Base-by-base conservation (phyloP, 2,329 filamentous ascomycete species). In the Cladosporium sp. region DNA sequence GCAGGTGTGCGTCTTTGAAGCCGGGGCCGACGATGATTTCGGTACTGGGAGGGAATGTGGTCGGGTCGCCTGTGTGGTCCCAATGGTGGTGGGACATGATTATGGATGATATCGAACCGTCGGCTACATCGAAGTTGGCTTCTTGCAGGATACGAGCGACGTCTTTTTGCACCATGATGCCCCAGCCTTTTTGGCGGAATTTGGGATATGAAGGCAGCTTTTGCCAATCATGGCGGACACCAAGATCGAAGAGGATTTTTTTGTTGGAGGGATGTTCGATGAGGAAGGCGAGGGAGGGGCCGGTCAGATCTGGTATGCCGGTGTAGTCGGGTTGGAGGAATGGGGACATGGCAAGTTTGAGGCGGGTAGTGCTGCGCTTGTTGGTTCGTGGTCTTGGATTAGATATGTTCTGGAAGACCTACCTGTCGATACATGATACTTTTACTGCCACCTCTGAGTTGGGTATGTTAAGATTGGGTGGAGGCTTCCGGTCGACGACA, bases 1-100 rank as follows among this genome's bases (percentile, higher is more conserved):
- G 75, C 5, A 67, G 52, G 45, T 73, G 68, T 0, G 59, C 58
- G 3, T 63, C 53, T 36, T 68, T 72, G 54, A 76, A 75, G 0
- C 73, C 73, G 7, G 73, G 74, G 2, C 75, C 74, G 8, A 77
- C 73, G 4, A 77, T 66, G 6, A 77, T 55, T 2, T 68, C 65
- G 6, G 73, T 75, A 1, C 62, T 63, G 0, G 55, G 16, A 0
- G 72, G 69, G 49, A 77, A 77, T 0, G 65, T 69, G 0, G 68
- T 68, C 3, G 70, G 64, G 52, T 77, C 68, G 2, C 72, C 72
- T 29, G 59, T 66, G 32, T 69, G 66, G 45, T 69, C 66, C 65
- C 65, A 67, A 45, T 68, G 64, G 42, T 66, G 63, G 53, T 68
- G 66, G 27, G 53, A 58, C 57, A 62, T 65, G 25, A 68, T 57